Conservation (phyloP, 495 filamentous ascomycete species). For the Penicillium herquei region DNA sequence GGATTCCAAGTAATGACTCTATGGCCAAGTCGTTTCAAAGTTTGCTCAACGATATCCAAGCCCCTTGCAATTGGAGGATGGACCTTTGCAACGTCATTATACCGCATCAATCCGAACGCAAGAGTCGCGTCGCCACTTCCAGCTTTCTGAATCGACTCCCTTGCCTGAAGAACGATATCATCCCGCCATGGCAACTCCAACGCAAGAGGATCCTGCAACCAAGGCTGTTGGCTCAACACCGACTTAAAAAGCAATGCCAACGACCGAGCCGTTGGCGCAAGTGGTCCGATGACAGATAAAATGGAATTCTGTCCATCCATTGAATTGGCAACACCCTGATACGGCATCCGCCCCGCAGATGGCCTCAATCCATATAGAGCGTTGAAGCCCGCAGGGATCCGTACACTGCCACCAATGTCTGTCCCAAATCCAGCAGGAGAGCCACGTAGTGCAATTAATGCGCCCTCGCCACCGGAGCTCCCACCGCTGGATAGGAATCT, state of each 20-base stretch:
- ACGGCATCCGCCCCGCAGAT: slow-evolving; percentile 46
- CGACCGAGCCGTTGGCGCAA: slow-evolving; percentile 48
- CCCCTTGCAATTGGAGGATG: slow-evolving; percentile 57
- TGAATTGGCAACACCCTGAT: slow-evolving; percentile 42
- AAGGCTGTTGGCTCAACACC: slow-evolving; percentile 56
- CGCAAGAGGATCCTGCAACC: slow-evolving; percentile 63
- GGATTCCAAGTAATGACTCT: slow-evolving; percentile 58
- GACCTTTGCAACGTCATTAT: slow-evolving; percentile 48
- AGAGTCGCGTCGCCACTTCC: slow-evolving; percentile 32
- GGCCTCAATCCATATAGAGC: slow-evolving; percentile 56
- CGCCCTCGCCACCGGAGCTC: slow-evolving; percentile 65
- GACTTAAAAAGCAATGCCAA: slow-evolving; percentile 54
- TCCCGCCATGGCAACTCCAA: slow-evolving; percentile 63
- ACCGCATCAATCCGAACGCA: slow-evolving; percentile 51
- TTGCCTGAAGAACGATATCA: slow-evolving; percentile 45
- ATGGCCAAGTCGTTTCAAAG: slow-evolving; percentile 54
- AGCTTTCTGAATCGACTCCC: slow-evolving; percentile 37
- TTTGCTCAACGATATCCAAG: slow-evolving; percentile 49
- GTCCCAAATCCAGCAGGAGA: slow-evolving; percentile 61
- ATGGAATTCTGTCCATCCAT: slow-evolving; percentile 61
- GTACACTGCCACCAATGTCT: slow-evolving; percentile 70
- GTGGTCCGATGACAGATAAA: slow-evolving; percentile 57
- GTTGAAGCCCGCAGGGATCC: slow-evolving; percentile 66
- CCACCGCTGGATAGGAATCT: slow-evolving; percentile 48
- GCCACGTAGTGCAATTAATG: slow-evolving; percentile 53